A percentile compares a stretch with the other conserved stretches of the same genome.
Evolutionary conservation across 768 basidiomycete genomes (phyloP).

Genomic region (Kwoniella pini): DNA sequence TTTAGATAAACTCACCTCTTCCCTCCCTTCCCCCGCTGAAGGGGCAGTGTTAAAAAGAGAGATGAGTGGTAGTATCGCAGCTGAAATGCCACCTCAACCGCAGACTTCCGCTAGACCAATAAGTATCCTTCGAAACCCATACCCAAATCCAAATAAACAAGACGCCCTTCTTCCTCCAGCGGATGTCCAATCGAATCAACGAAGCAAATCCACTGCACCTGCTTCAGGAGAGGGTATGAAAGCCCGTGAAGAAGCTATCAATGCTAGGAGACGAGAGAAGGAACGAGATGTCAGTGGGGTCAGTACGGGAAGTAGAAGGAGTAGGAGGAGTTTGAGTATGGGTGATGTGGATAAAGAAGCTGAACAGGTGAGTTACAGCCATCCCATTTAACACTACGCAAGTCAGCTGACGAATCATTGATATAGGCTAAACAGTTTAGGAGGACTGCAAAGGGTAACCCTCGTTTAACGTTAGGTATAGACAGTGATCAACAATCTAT

Average conservation of each 20-base stretch:
- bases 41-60: slow-evolving; percentile 4
- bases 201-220: slow-evolving; percentile 12
- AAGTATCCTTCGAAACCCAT: slow-evolving; percentile 32
- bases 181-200: background rate
- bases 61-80: slow-evolving; percentile 21
- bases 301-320: slow-evolving; percentile 19
- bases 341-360: slow-evolving; percentile 42
- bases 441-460: slow-evolving; percentile 18
- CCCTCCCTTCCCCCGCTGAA: background rate
- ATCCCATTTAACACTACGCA: background rate
- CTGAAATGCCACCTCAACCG: slow-evolving; percentile 24
- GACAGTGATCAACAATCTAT: slow-evolving; percentile 45
- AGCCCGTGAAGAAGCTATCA: slow-evolving; percentile 33
- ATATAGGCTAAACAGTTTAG: slow-evolving; percentile 24
- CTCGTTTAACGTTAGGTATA: slow-evolving; percentile 42
- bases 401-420: slow-evolving; percentile 3
- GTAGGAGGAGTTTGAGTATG: slow-evolving; percentile 46
- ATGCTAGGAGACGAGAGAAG: slow-evolving; percentile 35
- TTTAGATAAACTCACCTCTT: slow-evolving; percentile 35
- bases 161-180: slow-evolving; percentile 8
- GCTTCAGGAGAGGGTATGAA: slow-evolving; percentile 29
- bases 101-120: slow-evolving; percentile 17
- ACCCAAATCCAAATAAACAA: slow-evolving; percentile 18
- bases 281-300: slow-evolving; percentile 19
- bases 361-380: slow-evolving; percentile 22